Conservation (phyloP, 23 red algal species). For the Pyropia yezoensis region DNA sequence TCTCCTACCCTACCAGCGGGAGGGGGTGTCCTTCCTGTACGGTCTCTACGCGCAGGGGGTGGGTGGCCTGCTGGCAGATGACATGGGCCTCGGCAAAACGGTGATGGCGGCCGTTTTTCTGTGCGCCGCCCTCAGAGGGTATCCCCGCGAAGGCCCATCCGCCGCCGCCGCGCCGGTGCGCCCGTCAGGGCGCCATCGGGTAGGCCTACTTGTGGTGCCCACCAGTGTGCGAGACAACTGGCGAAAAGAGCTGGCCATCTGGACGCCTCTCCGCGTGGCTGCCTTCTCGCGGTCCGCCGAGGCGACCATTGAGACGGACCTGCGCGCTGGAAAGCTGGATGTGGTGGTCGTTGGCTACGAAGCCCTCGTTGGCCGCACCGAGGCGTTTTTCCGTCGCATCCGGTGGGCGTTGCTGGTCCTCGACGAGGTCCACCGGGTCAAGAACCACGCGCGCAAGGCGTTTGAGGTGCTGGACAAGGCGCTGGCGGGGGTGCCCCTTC, state of each 20-base stretch:
- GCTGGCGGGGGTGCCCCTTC: slow-evolving; percentile 19
- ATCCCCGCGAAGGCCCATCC: slow-evolving; percentile 1
- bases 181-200: slow-evolving; percentile 1
- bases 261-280: slow-evolving; percentile 58
- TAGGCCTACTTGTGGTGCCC: slow-evolving; percentile 56
- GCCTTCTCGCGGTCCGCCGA: slow-evolving; percentile 12
- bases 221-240: slow-evolving; percentile 59
- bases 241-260: slow-evolving; percentile 60
- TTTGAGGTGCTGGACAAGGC: slow-evolving; percentile 55
- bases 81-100: slow-evolving; percentile 90
- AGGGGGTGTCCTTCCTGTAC: slow-evolving; percentile 62
- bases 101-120: slow-evolving; percentile 56
- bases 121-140: slow-evolving; percentile 38
- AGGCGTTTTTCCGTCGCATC: slow-evolving; percentile 12
- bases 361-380: slow-evolving; percentile 24
- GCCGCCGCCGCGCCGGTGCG: not conserved
- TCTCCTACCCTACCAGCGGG: slow-evolving; percentile 47
- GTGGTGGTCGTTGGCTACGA: slow-evolving; percentile 54
- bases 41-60: slow-evolving; percentile 51
- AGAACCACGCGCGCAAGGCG: slow-evolving; percentile 59
- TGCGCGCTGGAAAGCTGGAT: slow-evolving; percentile 8
- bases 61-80: slow-evolving; percentile 68
- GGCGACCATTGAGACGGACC: slow-evolving; percentile 17
- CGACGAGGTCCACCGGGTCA: slow-evolving; percentile 83
- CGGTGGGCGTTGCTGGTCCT: slow-evolving; percentile 73